phyloP scores from a whole-genome alignment of 495 filamentous ascomycete genomes.

The Recurvomyces mirabilis region DNA sequence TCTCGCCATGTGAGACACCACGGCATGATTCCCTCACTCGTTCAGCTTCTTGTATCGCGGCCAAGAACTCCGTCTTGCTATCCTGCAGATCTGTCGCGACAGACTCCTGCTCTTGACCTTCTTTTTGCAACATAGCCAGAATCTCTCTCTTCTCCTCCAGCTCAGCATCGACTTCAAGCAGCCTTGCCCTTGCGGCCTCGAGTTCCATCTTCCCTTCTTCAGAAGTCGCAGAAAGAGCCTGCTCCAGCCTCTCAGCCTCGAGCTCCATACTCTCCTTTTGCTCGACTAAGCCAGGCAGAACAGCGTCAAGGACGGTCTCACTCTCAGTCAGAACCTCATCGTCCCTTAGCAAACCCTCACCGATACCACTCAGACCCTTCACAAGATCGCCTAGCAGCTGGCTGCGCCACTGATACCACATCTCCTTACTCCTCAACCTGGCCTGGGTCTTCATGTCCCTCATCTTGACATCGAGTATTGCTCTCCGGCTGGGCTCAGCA shows the following conservation, averaged over 20 bases:
- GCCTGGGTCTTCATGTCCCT: constrained; percentile 92
- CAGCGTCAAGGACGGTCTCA: constrained; percentile 49
- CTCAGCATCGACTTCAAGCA: constrained; percentile 53
- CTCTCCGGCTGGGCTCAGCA: constrained; percentile 70
- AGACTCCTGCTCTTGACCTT: constrained; percentile 52
- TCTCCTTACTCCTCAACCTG: constrained; percentile 75
- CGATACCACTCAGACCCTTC: constrained; percentile 62
- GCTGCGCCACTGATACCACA: constrained; percentile 98
- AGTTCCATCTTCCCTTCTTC: constrained; percentile 72
- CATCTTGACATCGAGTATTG: constrained; percentile 90
- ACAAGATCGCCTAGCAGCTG: constrained; percentile 75
- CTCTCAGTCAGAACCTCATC: constrained; percentile 55
- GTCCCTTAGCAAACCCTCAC: constrained; percentile 65
- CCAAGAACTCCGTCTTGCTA: constrained; percentile 54
- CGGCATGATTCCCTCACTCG: constrained; percentile 74
- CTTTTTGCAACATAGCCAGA: constrained; percentile 50
- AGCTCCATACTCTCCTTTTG: constrained; percentile 46
- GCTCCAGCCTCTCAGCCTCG: constrained; percentile 55
- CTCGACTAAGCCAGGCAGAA: constrained; percentile 53
- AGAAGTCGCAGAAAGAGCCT: constrained; percentile 61
- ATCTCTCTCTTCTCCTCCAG: constrained; percentile 55
- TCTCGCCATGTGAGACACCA: constrained; percentile 75
- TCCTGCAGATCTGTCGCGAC: constrained; percentile 47
- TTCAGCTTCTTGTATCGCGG: constrained; percentile 75
- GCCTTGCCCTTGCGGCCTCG: constrained; percentile 49